These are phyloP conservation scores for Dothideomycetes sp. DNA, from an alignment of 2,329 filamentous ascomycete genomes.

Conservation along the genomic window DNA sequence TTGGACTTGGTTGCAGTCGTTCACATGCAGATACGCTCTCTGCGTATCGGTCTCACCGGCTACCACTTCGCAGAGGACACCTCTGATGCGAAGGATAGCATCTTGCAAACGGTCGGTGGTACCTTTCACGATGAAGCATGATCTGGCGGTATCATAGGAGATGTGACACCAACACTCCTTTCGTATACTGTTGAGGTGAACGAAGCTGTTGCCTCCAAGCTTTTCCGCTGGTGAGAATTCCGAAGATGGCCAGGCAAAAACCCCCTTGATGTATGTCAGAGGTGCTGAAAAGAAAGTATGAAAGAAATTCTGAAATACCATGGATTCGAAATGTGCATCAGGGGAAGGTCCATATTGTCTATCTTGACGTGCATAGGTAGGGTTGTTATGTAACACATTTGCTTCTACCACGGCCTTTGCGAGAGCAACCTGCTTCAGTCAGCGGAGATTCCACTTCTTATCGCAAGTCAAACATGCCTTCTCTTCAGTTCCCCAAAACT, in stretches of 20 bases:
- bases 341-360: not conserved
- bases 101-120: slow-evolving; percentile 20
- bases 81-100: slow-evolving; percentile 28
- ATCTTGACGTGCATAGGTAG: not conserved
- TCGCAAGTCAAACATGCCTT: not conserved
- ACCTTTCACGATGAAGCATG: slow-evolving; percentile 26
- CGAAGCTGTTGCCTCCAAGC: slow-evolving; percentile 31
- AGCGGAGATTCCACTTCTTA: not conserved
- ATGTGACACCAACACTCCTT: slow-evolving; percentile 32
- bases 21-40: slow-evolving; percentile 22
- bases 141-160: slow-evolving; percentile 25
- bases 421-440: not conserved
- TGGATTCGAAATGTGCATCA: slow-evolving; percentile 1
- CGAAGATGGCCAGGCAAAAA: slow-evolving; percentile 38
- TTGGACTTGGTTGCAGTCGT: not conserved
- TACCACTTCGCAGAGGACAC: slow-evolving; percentile 30
- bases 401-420: not conserved
- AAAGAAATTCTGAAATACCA: not conserved
- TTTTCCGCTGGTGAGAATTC: slow-evolving; percentile 33
- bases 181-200: slow-evolving; percentile 38
- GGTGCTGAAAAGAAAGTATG: no score
- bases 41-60: slow-evolving; percentile 20
- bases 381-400: slow-evolving; percentile 5
- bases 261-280: slow-evolving; percentile 1
- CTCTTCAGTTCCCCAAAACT: slow-evolving; percentile 1